Conservation (phyloP, 768 basidiomycete species). For the Serendipita sp. region DNA sequence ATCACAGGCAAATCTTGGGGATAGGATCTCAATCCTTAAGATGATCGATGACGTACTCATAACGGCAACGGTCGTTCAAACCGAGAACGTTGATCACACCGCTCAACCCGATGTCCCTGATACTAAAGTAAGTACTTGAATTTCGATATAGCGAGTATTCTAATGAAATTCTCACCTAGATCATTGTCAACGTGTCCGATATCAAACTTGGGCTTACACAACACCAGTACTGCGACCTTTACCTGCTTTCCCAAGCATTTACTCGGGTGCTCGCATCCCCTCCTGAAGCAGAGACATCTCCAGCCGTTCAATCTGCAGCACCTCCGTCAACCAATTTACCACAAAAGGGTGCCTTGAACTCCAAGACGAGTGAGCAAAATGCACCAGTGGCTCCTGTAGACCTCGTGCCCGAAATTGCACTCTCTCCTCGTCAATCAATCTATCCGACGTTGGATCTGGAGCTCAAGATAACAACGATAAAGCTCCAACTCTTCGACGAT, state of each 20-base stretch:
- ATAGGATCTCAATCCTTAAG: slow-evolving; percentile 41
- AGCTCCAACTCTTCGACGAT: slow-evolving; percentile 72
- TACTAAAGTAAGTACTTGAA: slow-evolving; percentile 40
- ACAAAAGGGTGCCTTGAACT: slow-evolving; percentile 19
- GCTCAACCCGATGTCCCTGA: slow-evolving; percentile 44
- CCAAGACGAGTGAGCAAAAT: slow-evolving; percentile 3
- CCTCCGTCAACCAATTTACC: slow-evolving; percentile 7
- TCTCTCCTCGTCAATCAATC: slow-evolving; percentile 16
- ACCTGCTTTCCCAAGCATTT: slow-evolving; percentile 50
- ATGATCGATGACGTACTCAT: slow-evolving; percentile 87
- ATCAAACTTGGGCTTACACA: slow-evolving; percentile 74
- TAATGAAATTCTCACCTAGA: slow-evolving; percentile 23
- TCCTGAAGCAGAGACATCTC: slow-evolving; percentile 21
- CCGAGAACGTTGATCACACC: slow-evolving; percentile 34
- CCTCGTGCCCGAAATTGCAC: slow-evolving; percentile 45
- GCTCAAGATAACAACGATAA: slow-evolving; percentile 52
- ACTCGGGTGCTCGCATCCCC: slow-evolving; percentile 41
- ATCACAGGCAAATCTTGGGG: slow-evolving; percentile 43
- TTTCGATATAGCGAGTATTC: background rate
- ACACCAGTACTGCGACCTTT: slow-evolving; percentile 57
- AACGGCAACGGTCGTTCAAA: slow-evolving; percentile 49
- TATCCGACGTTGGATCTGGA: slow-evolving; percentile 62
- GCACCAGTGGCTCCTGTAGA: slow-evolving; percentile 12
- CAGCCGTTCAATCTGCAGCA: slow-evolving; percentile 12
- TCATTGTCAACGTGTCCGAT: slow-evolving; percentile 61